Evolutionary conservation across 139 green algal genomes (phyloP).

Genomic region (Tetradesmus obliquus): DNA sequence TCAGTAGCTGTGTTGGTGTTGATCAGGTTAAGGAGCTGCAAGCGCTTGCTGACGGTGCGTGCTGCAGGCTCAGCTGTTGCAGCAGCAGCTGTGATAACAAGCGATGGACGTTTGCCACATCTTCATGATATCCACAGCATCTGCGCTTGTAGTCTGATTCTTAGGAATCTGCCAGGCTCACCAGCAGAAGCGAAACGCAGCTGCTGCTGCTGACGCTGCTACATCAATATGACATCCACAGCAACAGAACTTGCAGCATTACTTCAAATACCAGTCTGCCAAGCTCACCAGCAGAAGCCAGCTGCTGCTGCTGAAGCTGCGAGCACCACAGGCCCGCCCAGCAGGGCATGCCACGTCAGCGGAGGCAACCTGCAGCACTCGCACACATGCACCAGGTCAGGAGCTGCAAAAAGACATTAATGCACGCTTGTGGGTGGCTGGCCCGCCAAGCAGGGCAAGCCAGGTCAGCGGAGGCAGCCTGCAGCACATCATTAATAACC

Average conservation of each 20-base stretch:
- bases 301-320: conserved; percentile 5
- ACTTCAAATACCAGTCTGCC: no score
- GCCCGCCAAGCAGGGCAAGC: not conserved
- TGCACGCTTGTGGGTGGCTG: not conserved
- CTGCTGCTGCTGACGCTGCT: not conserved
- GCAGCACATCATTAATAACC: not conserved
- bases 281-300: not conserved
- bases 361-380: conserved; percentile 23
- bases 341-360: conserved; percentile 6
- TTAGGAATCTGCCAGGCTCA: no score
- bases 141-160: no score
- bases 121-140: no score
- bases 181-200: no score
- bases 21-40: no score
- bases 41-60: not conserved
- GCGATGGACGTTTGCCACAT: no score
- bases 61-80: not conserved
- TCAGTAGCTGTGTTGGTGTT: no score
- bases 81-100: not conserved
- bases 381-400: not conserved
- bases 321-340: conserved; percentile 29
- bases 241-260: no score
- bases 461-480: not conserved
- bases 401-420: no score
- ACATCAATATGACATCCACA: no score